phyloP scores from a whole-genome alignment of 345 rosid species.

The Leavenworthia alabamica region DNA sequence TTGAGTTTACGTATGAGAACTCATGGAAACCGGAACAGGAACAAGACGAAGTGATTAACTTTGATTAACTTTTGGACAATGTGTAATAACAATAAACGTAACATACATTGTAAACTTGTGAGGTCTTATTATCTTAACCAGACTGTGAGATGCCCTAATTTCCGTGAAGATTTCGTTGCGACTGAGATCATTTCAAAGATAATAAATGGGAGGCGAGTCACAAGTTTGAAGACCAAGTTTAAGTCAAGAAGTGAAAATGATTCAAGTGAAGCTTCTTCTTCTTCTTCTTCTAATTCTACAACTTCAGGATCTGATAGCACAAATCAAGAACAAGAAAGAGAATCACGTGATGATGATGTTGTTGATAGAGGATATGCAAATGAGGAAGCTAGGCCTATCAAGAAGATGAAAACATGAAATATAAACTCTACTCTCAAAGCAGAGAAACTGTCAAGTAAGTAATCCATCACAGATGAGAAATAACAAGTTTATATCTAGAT shows the following conservation, averaged over 20 bases:
- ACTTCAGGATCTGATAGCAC: not conserved
- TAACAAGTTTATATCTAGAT: too few relatives aligned
- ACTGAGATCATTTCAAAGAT: not conserved
- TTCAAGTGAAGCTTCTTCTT: not conserved
- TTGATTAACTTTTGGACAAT: conserved; percentile 14
- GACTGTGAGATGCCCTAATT: conserved; percentile 6
- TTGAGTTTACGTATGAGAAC: not conserved
- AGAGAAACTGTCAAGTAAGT: too few relatives aligned
- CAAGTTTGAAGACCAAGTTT: not conserved
- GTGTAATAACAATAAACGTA: not conserved
- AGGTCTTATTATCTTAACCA: not conserved
- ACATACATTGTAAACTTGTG: not conserved
- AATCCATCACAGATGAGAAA: too few relatives aligned
- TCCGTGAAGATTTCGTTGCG: not conserved
- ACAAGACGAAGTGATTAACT: too few relatives aligned
- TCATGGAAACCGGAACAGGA: not conserved
- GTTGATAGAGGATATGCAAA: not conserved
- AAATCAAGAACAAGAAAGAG: not conserved
- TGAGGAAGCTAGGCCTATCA: not conserved
- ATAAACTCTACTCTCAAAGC: not conserved
- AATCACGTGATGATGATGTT: not conserved
- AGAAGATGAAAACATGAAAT: not conserved
- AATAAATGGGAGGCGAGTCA: not conserved
- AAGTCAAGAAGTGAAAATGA: not conserved
- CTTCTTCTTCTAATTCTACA: too few relatives aligned